Evolutionary conservation across 768 basidiomycete genomes (phyloP), one percentile per base, ranked within the genome.

Genomic region (Macrolepiota fuliginosa): DNA sequence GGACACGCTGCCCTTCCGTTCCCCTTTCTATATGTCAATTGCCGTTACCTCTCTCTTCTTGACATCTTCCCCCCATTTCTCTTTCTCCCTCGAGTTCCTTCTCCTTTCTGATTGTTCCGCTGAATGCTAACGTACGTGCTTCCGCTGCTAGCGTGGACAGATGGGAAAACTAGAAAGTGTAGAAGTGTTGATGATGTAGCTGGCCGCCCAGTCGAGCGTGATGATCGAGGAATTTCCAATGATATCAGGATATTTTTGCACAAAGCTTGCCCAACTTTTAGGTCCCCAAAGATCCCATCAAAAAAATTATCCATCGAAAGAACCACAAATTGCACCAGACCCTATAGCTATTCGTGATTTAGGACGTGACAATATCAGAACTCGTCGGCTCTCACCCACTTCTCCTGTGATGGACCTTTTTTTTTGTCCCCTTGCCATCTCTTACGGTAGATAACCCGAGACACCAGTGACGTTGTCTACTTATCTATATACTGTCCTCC

Each of bases 131-230:
- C 32, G 29, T 50, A 32, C 56, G 45, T 61, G 35, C 46, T 58
- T 54, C 42, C 52, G 62, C 62, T 52, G 62, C 62, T 69, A 81
- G 81, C 71, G 80, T 64, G 72, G 74, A 22, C 65, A 70, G 59
- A 64, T 68, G 36, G 78, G 76, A 24, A 73, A 72, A 62, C 65
- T 80, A 7, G 72, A 77, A 64, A 72, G 72, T 22, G 74, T 82
- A 47, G 79, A 81, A 62, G 76, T 82, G 17, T 65, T 82, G 59
- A 77, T 77, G 66, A 76, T 81, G 76, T 82, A 75, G 66, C 61
- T 32, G 29, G 32, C 47, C 47, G n/a, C 19, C n/a, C 46, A 37
- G 22, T 13, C 7, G 29, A 12, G 17, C 17, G 37, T 36, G 17
- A 59, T 39, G n/a, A 22, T 39, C 10, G 17, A 53, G 17, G 25